phyloP scores from a whole-genome alignment of 139 green algal genomes.

The Volvox reticuliferus region DNA sequence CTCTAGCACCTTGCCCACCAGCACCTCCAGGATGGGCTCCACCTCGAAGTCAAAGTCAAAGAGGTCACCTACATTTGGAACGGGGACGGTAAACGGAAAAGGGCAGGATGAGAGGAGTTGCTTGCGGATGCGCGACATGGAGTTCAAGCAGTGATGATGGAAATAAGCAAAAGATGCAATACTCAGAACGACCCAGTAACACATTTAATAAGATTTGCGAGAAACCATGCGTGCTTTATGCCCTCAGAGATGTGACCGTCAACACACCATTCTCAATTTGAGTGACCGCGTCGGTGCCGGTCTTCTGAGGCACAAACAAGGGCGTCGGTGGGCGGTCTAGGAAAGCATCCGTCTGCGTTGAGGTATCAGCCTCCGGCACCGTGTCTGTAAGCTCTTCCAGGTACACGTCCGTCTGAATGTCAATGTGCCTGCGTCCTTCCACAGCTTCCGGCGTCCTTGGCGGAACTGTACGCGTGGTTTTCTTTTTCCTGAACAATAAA shows the following conservation, averaged over 20 bases:
- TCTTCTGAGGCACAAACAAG: slow-evolving; percentile 85
- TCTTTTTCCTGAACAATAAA: slow-evolving; percentile 53
- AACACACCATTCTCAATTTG: slow-evolving; percentile 82
- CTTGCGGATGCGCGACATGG: too few species aligned
- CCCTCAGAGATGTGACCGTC: too few species aligned
- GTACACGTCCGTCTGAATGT: slow-evolving; percentile 89
- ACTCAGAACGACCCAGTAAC: too few species aligned
- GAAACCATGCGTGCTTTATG: too few species aligned
- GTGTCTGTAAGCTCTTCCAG: slow-evolving; percentile 88
- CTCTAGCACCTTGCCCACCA: slow-evolving; percentile 92
- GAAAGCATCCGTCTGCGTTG: slow-evolving; percentile 89
- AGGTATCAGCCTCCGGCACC: slow-evolving; percentile 79
- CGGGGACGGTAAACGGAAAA: too few species aligned
- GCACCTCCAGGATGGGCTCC: slow-evolving; percentile 89
- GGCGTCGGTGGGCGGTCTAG: slow-evolving; percentile 85
- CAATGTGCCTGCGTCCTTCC: slow-evolving; percentile 84
- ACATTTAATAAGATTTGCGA: too few species aligned
- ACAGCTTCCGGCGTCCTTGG: slow-evolving; percentile 80
- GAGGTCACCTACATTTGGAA: slow-evolving; percentile 74
- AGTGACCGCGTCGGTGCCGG: slow-evolving; percentile 82
- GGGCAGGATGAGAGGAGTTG: too few species aligned
- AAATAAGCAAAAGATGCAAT: too few species aligned
- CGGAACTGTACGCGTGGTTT: slow-evolving; percentile 43
- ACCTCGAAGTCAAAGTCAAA: slow-evolving; percentile 96
- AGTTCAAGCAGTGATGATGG: too few species aligned